A percentile compares a stretch with the other conserved stretches of the same genome.
Evolutionary conservation across 2,329 filamentous ascomycete species (phyloP).

Genomic region (Pseudopithomyces maydicus): DNA sequence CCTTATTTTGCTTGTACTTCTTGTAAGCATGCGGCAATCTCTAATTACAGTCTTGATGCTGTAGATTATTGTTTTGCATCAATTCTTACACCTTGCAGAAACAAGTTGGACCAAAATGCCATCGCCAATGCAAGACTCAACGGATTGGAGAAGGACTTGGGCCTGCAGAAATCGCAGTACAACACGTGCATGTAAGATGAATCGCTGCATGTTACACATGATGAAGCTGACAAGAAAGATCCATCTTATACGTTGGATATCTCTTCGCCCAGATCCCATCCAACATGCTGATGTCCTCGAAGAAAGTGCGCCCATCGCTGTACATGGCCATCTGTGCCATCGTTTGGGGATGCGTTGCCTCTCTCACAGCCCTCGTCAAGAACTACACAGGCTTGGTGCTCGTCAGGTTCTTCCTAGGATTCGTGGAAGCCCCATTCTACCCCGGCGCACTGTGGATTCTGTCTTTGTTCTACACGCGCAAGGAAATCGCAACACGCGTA

Average conservation of each 20-base stretch:
- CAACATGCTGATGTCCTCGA: constrained; percentile 50
- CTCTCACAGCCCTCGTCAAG: constrained; percentile 30
- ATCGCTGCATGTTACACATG: too few species aligned
- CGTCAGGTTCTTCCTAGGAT: constrained; percentile 34
- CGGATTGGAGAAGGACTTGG: constrained; percentile 61
- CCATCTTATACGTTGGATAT: constrained; percentile 29
- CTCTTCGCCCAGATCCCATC: constrained; percentile 44
- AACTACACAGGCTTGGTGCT: constrained; percentile 36
- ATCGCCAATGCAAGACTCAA: constrained; percentile 68
- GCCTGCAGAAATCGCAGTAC: constrained; percentile 29
- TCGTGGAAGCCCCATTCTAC: constrained; percentile 53
- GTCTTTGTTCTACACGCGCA: constrained; percentile 68
- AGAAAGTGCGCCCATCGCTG: constrained; percentile 33
- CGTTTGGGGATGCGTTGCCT: constrained; percentile 38
- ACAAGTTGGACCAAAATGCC: constrained; percentile 62
- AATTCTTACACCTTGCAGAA: constrained; percentile 16
- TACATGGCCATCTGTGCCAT: constrained; percentile 41
- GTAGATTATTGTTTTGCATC: neutral
- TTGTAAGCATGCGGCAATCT: constrained; percentile 11
- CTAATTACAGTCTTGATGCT: neutral
- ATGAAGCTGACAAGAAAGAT: neutral
- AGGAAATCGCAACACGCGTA: constrained; percentile 42
- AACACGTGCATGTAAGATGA: constrained; percentile 51
- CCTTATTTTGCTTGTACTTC: constrained; percentile 47
- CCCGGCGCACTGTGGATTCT: constrained; percentile 66